Evolutionary conservation across 345 rosid genomes (phyloP).

Genomic region (Gossypium turneri): DNA sequence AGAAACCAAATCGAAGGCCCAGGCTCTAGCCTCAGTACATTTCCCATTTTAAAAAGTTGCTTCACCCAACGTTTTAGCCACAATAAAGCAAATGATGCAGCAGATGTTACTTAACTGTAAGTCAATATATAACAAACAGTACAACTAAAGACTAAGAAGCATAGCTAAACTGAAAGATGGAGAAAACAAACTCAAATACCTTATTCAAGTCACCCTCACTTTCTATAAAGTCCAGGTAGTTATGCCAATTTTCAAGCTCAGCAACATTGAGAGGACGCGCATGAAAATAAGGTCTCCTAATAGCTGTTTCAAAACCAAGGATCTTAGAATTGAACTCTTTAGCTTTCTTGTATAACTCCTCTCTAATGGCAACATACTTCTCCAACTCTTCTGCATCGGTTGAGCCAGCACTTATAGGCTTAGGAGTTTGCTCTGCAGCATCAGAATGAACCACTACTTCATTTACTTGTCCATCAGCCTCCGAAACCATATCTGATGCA

Average conservation of each 20-base stretch:
- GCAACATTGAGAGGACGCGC: slow-evolving; percentile 80
- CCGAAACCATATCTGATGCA: slow-evolving; percentile 33
- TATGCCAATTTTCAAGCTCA: slow-evolving; percentile 99
- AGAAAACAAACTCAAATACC: slow-evolving; percentile 57
- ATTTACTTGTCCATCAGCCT: slow-evolving; percentile 39
- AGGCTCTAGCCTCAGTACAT: slow-evolving; percentile 94
- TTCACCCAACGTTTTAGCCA: slow-evolving; percentile 99
- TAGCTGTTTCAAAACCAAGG: slow-evolving; percentile 90
- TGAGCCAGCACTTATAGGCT: slow-evolving; percentile 63
- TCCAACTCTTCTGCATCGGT: slow-evolving; percentile 88
- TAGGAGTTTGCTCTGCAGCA: slow-evolving; percentile 50
- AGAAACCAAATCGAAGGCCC: slow-evolving; percentile 87
- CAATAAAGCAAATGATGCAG: slow-evolving; percentile 94
- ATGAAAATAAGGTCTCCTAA: slow-evolving; percentile 96
- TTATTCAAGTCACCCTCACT: slow-evolving; percentile 77
- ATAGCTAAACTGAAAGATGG: slow-evolving; percentile 30
- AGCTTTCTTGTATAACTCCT: slow-evolving; percentile 85
- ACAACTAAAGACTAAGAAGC: slow-evolving; percentile 61
- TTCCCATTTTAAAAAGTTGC: slow-evolving; percentile 89
- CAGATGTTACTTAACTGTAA: slow-evolving; percentile 90
- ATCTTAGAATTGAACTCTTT: slow-evolving; percentile 94
- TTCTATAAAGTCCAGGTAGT: slow-evolving; percentile 78
- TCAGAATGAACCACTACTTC: slow-evolving; percentile 58
- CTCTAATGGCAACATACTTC: slow-evolving; percentile 79
- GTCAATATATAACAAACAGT: slow-evolving; percentile 53